phyloP scores from a whole-genome alignment of 1,284 basidiomycete species.

The Termitomyces sp. region DNA sequence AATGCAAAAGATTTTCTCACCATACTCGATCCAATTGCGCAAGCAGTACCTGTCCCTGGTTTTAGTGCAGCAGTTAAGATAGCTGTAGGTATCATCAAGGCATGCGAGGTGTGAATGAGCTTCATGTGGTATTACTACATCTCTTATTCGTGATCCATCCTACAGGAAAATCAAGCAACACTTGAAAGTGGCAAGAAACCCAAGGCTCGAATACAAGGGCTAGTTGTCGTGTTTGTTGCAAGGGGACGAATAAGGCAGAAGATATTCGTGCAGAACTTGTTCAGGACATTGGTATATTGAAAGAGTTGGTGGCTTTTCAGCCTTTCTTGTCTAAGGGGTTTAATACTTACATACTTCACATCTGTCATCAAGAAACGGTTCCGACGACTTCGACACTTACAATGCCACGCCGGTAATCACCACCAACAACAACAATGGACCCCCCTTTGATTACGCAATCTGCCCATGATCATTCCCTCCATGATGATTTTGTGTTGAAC shows the following conservation, averaged over 20 bases:
- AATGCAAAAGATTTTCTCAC: not conserved
- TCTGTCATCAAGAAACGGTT: too few species aligned
- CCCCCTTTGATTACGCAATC: too few species aligned
- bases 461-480: too few species aligned
- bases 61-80: not conserved
- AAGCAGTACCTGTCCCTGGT: not conserved
- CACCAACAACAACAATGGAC: too few species aligned
- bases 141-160: not conserved
- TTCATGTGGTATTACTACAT: not conserved
- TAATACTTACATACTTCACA: too few species aligned
- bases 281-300: not conserved
- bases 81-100: not conserved
- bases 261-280: not conserved
- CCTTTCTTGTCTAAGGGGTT: not conserved
- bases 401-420: too few species aligned
- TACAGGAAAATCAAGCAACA: not conserved
- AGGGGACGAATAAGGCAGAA: conserved; percentile 1
- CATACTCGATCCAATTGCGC: not conserved
- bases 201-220: conserved; percentile 5
- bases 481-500: too few species aligned
- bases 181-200: conserved; percentile 1
- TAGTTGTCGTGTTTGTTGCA: conserved; percentile 1
- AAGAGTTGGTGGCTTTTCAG: not conserved
- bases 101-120: not conserved
- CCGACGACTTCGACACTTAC: too few species aligned